Base-by-base conservation (phyloP, 192 early-diverging fungal genomes). In the Chytriomyces hyalinus region DNA sequence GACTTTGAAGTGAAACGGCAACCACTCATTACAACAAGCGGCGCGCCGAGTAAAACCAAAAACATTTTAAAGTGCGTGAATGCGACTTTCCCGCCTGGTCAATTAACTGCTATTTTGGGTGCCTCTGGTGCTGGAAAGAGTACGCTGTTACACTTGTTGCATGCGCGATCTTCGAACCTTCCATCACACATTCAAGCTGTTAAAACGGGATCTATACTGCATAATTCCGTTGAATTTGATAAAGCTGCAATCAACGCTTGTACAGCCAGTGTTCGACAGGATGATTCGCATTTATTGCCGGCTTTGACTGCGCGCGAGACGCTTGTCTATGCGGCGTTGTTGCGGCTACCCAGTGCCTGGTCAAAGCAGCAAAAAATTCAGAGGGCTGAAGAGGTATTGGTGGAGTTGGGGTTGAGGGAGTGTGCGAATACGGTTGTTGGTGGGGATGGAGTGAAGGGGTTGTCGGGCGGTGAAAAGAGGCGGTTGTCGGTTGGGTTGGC, bases 381-480 rank as follows among this genome's bases (percentile, higher is more conserved):
- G 17, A 22, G 82, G 2, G 86, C 78, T 6, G 82, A 85, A 22
- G 65, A 78, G 45, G 78, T 85, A 6, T 46, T 84, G 36, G 6
- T 73, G 13, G 80, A 83, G 65, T 80, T 87, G 5, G 84, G 84
- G 17, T 70, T 87, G 57, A 77, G 75, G 44, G 77, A 80, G 11
- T 87, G 86, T 71, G 82, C 80, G 15, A 78, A 87, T 61, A 72
- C 77, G 9, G 24, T 80, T 49, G 79, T 82, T n/a, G 81, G 80
- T 46, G 79, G 80, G n/a, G 82, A 83, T 57, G 72, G 72, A 8
- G 75, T 86, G 64, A 84, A 83, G 74, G 91, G 91, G 0, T 77
- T 92, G 11, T 87, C 85, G 76, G 92, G 92, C 60, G 92, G 92
- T 61, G 91, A 92, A 77, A 93, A 93, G 80, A 82, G 92, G 24